These are phyloP conservation scores for Mallotus japonicus DNA, from an alignment of 441 rosid species.

Conservation along the genomic window DNA sequence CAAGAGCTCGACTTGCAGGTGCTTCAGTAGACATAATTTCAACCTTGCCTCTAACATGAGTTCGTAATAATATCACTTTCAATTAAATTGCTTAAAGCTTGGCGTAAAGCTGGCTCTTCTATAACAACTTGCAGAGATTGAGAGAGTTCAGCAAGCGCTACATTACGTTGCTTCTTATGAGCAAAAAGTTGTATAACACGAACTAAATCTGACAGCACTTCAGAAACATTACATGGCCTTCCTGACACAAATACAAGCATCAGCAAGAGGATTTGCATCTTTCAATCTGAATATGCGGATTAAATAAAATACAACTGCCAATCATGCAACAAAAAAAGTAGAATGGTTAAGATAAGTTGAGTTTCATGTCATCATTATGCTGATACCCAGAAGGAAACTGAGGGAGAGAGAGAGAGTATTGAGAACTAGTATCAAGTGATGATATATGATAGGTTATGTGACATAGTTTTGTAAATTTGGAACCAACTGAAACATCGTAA, in stretches of 20 bases:
- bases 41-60: constrained; percentile 74
- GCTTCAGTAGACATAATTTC: constrained; percentile 65
- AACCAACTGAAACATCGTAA: neutral
- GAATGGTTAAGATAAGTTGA: neutral
- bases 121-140: constrained; percentile 61
- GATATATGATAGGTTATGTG: neutral
- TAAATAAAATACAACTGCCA: neutral
- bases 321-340: no score
- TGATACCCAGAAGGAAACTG: no score
- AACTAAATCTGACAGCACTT: constrained; percentile 65
- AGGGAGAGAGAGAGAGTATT: no score
- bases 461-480: neutral
- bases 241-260: constrained; percentile 67
- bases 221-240: constrained; percentile 85
- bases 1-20: constrained; percentile 77
- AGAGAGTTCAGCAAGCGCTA: constrained; percentile 55
- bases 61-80: constrained; percentile 87
- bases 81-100: constrained; percentile 84
- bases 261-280: constrained; percentile 22
- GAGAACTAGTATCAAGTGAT: neutral
- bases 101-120: constrained; percentile 80
- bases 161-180: constrained; percentile 55
- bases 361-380: neutral
- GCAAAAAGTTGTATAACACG: constrained; percentile 77
- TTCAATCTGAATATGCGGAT: constrained; percentile 11